Evolutionary conservation across 2,329 filamentous ascomycete genomes (phyloP).

Genomic region (Epichloe gansuensis): DNA sequence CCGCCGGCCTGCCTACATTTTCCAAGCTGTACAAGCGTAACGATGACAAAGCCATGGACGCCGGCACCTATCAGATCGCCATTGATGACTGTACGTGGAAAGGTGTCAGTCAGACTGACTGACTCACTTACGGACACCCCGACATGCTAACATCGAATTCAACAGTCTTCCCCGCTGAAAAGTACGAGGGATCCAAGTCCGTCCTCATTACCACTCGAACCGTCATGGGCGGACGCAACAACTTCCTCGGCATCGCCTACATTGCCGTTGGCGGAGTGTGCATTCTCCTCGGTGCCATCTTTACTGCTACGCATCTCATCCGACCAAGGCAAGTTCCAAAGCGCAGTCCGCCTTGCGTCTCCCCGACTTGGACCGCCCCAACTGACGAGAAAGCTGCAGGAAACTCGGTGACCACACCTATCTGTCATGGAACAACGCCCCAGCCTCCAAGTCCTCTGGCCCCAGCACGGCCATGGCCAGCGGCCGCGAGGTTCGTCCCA

Average conservation of each 20-base stretch:
- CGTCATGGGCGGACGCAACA: slow-evolving; percentile 88
- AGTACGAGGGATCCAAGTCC: slow-evolving; percentile 79
- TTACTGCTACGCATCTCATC: slow-evolving; percentile 82
- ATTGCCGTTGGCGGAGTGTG: slow-evolving; percentile 88
- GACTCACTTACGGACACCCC: no score
- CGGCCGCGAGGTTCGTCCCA: slow-evolving; percentile 42
- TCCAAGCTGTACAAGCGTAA: slow-evolving; percentile 87
- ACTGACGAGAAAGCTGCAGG: slow-evolving; percentile 29
- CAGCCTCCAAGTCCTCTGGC: slow-evolving; percentile 28
- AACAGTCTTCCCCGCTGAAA: slow-evolving; percentile 64
- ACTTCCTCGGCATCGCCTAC: slow-evolving; percentile 93
- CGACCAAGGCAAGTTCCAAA: slow-evolving; percentile 58
- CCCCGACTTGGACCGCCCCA: background rate
- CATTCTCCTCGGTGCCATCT: slow-evolving; percentile 74
- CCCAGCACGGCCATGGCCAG: slow-evolving; percentile 33
- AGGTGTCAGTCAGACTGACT: no score
- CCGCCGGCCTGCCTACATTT: slow-evolving; percentile 83
- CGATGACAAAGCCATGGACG: slow-evolving; percentile 51
- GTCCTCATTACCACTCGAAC: slow-evolving; percentile 81
- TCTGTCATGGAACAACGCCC: slow-evolving; percentile 75
- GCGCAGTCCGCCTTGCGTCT: slow-evolving; percentile 1
- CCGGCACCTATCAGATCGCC: slow-evolving; percentile 63
- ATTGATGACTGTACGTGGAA: slow-evolving; percentile 61
- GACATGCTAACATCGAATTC: background rate
- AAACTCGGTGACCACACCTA: slow-evolving; percentile 98